Evolutionary conservation across 1,284 basidiomycete species (phyloP).

Genomic region (Microbotryum scabiosae): DNA sequence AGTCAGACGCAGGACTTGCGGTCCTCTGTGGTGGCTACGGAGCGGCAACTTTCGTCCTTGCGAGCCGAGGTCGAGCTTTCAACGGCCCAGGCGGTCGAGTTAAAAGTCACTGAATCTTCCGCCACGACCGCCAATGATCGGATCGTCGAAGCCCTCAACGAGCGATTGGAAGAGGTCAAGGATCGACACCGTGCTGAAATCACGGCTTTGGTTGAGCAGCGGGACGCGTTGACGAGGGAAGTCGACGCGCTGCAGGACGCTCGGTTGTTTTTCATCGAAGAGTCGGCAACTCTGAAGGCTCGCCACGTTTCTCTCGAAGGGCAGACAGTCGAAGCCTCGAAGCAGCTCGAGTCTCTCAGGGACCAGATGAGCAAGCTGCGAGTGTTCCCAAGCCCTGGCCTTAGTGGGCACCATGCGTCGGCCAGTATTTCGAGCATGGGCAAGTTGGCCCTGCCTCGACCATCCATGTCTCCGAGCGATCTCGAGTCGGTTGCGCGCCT

Average conservation of each 20-base stretch:
- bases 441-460: not conserved
- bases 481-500: constrained; percentile 37
- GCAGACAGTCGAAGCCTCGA: constrained; percentile 67
- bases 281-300: constrained; percentile 78
- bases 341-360: constrained; percentile 56
- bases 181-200: constrained; percentile 79
- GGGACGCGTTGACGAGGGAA: constrained; percentile 69
- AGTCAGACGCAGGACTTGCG: constrained; percentile 70
- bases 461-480: constrained; percentile 9
- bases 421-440: constrained; percentile 7
- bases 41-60: constrained; percentile 76
- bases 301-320: constrained; percentile 88
- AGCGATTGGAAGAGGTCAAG: constrained; percentile 82
- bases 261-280: constrained; percentile 78
- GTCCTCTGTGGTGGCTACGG: constrained; percentile 65
- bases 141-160: constrained; percentile 49
- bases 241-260: constrained; percentile 78
- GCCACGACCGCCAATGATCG: constrained; percentile 11
- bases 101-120: constrained; percentile 45
- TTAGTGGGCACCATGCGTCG: constrained; percentile 31
- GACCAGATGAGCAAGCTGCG: constrained; percentile 32
- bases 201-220: constrained; percentile 69
- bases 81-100: constrained; percentile 85
- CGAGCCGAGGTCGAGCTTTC: constrained; percentile 83
- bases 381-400: not conserved